phyloP scores from a whole-genome alignment of 306 rosid genomes.

The Potentilla sterilis region DNA sequence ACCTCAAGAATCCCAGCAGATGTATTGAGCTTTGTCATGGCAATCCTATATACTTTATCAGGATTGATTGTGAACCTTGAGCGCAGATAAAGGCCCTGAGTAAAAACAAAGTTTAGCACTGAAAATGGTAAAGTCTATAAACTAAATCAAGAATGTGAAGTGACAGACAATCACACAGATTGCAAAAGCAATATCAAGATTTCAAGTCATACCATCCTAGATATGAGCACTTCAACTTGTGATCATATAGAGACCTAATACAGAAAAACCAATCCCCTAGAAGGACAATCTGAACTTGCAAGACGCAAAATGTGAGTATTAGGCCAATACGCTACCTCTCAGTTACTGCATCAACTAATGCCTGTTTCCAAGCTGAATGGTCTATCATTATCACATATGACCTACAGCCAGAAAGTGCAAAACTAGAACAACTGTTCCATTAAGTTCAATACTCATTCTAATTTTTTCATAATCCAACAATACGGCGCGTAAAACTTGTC shows the following conservation, averaged over 20 bases:
- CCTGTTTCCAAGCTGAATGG: not conserved
- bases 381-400: not conserved
- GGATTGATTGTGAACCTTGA: constrained; percentile 77
- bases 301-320: not conserved
- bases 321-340: not conserved
- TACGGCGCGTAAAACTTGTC: not conserved
- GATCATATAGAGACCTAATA: not conserved
- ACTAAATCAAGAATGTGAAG: constrained; percentile 16
- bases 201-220: not conserved
- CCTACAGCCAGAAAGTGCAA: not conserved
- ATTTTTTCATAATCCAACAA: not conserved
- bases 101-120: constrained; percentile 23
- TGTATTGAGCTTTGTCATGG: constrained; percentile 90
- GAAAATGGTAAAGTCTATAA: constrained; percentile 24
- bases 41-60: constrained; percentile 91
- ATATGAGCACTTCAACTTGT: not conserved
- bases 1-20: constrained; percentile 98
- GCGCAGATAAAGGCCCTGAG: constrained; percentile 84
- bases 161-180: constrained; percentile 6
- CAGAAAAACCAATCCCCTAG: not conserved
- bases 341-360: not conserved
- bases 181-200: constrained; percentile 1
- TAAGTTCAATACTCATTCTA: not conserved
- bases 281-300: not conserved
- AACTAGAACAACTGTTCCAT: not conserved